Evolutionary conservation across 1,284 basidiomycete genomes (phyloP), one percentile per base, ranked within the genome.

Genomic region (Melampsora americana): DNA sequence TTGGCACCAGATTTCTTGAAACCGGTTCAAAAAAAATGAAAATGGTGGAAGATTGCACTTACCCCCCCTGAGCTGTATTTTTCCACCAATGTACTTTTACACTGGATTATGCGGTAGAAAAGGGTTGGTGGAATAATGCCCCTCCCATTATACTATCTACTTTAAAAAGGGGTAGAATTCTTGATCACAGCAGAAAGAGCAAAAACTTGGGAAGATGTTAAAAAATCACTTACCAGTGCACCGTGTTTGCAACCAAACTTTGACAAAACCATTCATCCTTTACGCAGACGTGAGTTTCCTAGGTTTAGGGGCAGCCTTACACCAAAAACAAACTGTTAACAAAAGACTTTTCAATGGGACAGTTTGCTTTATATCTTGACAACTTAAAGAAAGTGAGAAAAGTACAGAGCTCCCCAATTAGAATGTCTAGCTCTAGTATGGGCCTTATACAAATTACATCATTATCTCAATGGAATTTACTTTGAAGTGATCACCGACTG

Each of bases 391-490:
- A n/a, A 56, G 18, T 23, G 53, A 56, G 28, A 56, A n/a, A 20
- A 56, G 20, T 56, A 56, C 14, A 20, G 53, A 12, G n/a, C 53
- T 20, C 61, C 48, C 39, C 59, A 71, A 20, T 26, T 71, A 14
- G 69, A 71, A 26, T 71, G 69, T 28, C 44, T 71, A 61, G 28
- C 30, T 9, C 16, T 71, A 18, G 42, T 71, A 3, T 71, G 53
- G 69, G 32, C 69, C 44, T 32, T 71, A 42, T 46, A 71, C 23
- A 71, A 71, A 71, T 28, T 71, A 46, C 53, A 71, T 42, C 62
- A 61, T 32, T 62, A 71, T 48, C 42, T 71, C 18, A 60, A 71
- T 39, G 59, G 69, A 44, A 60, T 5, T n/a, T n/a, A n/a, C n/a
- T n/a, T n/a, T n/a, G n/a, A n/a, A n/a, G n/a, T n/a, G n/a, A n/a